A percentile compares a stretch with the other conserved stretches of the same genome.
These are phyloP conservation scores for Antonospora locustae DNA, from an alignment of 371 early-diverging fungal genomes.

Conservation along the genomic window DNA sequence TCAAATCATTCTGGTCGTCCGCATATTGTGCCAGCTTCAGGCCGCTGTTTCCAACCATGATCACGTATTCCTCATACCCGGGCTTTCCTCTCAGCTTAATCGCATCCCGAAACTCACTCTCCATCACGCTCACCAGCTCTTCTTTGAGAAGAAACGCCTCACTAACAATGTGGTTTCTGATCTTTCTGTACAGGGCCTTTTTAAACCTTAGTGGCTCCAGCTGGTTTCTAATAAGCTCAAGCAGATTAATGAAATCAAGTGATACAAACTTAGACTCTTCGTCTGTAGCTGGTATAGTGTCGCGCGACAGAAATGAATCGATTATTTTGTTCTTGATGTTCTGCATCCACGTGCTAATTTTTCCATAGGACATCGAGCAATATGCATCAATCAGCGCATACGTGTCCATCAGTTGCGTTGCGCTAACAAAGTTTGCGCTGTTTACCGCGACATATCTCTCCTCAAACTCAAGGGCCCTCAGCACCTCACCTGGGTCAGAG, in stretches of 20 bases:
- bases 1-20: conserved; percentile 38
- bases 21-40: conserved; percentile 54
- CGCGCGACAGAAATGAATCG: conserved; percentile 44
- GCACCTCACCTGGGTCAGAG: conserved; percentile 45
- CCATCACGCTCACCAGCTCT: conserved; percentile 30
- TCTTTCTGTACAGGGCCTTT: conserved; percentile 42
- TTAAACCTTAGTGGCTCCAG: conserved; percentile 53
- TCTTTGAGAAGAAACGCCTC: conserved; percentile 40
- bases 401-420: conserved; percentile 41
- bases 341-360: conserved; percentile 50
- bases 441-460: conserved; percentile 28
- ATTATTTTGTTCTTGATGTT: conserved; percentile 50
- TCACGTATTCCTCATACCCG: conserved; percentile 55
- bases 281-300: conserved; percentile 44
- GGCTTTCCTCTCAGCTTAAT: conserved; percentile 41
- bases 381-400: conserved; percentile 45
- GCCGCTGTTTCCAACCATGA: conserved; percentile 55
- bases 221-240: conserved; percentile 54
- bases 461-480: conserved; percentile 39
- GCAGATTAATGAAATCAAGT: conserved; percentile 54
- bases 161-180: conserved; percentile 38
- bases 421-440: conserved; percentile 36
- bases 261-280: conserved; percentile 53
- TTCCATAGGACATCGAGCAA: too few species aligned
- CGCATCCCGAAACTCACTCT: conserved; percentile 41